Conservation (phyloP, 108 stramenopile genomes). For the Cyclotella sp. region DNA sequence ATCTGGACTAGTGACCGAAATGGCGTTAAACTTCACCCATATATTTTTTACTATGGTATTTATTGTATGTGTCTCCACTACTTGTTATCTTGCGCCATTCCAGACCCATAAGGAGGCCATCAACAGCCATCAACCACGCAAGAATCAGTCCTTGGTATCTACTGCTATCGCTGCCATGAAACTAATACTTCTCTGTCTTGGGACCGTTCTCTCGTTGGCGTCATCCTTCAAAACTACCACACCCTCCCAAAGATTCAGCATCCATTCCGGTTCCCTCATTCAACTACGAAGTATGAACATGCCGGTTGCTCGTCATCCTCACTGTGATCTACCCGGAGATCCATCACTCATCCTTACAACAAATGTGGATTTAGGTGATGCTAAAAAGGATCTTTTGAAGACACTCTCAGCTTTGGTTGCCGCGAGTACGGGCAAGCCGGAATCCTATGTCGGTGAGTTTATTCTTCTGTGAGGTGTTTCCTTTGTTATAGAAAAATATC, state of each 20-base stretch:
- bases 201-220: not conserved
- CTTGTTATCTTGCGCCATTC: too few relatives aligned
- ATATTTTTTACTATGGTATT: too few relatives aligned
- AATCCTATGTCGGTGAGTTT: conserved; percentile 72
- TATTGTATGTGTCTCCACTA: too few relatives aligned
- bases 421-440: conserved; percentile 72
- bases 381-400: conserved; percentile 81
- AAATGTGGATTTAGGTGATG: conserved; percentile 80
- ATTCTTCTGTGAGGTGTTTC: not conserved
- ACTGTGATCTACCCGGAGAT: conserved; percentile 77
- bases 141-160: too few relatives aligned
- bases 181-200: not conserved
- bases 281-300: not conserved
- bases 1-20: too few relatives aligned
- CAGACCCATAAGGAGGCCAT: too few relatives aligned
- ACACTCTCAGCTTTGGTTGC: conserved; percentile 42
- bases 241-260: not conserved
- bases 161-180: too few relatives aligned
- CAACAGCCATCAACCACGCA: not conserved
- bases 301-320: conserved; percentile 15
- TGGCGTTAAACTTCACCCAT: too few relatives aligned
- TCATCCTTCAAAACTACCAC: conserved; percentile 4
- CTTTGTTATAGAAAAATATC: not conserved
- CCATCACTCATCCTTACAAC: conserved; percentile 74
- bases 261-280: not conserved